These are phyloP conservation scores for Catunica adiposa DNA, from an alignment of 2,329 filamentous ascomycete genomes.

Conservation along the genomic window DNA sequence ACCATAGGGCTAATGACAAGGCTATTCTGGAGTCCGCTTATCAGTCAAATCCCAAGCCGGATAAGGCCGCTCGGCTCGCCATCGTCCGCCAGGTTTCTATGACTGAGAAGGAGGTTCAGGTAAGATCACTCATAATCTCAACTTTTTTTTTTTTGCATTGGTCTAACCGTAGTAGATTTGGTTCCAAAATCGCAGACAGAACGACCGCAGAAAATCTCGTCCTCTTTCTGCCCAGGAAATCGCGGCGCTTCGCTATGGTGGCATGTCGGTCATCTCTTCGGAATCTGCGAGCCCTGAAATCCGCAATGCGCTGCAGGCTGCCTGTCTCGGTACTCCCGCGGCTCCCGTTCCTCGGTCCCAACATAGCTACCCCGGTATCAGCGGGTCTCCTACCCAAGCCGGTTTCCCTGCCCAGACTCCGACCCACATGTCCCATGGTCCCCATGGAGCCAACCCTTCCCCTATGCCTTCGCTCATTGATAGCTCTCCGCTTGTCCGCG, in stretches of 20 bases:
- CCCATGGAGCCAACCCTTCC: conserved; percentile 12
- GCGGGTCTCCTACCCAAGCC: conserved; percentile 4
- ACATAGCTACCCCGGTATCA: conserved; percentile 11
- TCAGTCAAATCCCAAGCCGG: conserved; percentile 70
- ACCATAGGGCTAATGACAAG: conserved; percentile 68
- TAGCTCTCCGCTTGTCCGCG: conserved; percentile 11
- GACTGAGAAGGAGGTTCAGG: conserved; percentile 93
- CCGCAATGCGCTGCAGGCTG: conserved; percentile 18
- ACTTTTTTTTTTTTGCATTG: neutral
- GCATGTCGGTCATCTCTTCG: conserved; percentile 34
- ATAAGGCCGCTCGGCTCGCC: conserved; percentile 70
- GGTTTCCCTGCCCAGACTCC: conserved; percentile 17
- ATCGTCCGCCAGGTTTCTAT: conserved; percentile 76
- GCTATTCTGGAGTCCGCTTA: conserved; percentile 76
- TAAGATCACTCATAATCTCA: conserved; percentile 28
- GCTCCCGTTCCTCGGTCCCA: conserved; percentile 20
- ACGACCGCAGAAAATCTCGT: conserved; percentile 75
- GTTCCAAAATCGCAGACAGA: conserved; percentile 93
- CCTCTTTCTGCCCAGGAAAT: conserved; percentile 67
- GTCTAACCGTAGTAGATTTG: conserved; percentile 51
- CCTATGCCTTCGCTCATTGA: conserved; percentile 13
- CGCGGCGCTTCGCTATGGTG: conserved; percentile 40
- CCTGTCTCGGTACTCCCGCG: conserved; percentile 12
- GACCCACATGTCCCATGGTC: conserved; percentile 19
- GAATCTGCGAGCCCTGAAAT: conserved; percentile 20